These are phyloP conservation scores for Mallotus repandus DNA, from an alignment of 441 rosid genomes.

Conservation along the genomic window DNA sequence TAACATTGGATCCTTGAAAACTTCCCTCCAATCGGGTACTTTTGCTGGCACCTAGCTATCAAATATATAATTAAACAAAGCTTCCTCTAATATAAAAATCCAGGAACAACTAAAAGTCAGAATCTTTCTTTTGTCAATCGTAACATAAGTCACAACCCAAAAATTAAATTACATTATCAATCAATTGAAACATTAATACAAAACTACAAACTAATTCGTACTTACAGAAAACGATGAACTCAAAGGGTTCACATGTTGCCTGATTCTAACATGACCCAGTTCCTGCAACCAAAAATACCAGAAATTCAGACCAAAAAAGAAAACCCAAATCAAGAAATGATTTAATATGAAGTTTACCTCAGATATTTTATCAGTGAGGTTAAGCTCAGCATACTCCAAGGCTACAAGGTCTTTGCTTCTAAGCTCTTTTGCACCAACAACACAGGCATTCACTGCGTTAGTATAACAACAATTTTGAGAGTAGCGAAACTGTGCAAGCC, in stretches of 20 bases:
- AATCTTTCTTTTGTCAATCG: not conserved
- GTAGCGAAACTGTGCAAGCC: conserved; percentile 1
- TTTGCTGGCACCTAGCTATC: conserved; percentile 53
- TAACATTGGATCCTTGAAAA: conserved; percentile 68
- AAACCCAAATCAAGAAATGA: not conserved
- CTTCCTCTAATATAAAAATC: not conserved
- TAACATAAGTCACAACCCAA: not conserved
- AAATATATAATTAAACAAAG: conserved; percentile 12
- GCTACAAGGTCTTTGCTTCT: conserved; percentile 66
- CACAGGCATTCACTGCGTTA: conserved; percentile 9
- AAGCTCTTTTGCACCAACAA: conserved; percentile 29
- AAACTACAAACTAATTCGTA: not conserved
- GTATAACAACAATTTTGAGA: conserved; percentile 2
- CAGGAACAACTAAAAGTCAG: not conserved
- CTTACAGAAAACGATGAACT: conserved; percentile 76
- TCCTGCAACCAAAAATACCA: conserved; percentile 42
- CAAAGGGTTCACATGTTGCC: conserved; percentile 96
- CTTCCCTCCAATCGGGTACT: conserved; percentile 71
- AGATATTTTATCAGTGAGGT: conserved; percentile 52
- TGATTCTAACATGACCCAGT: conserved; percentile 67
- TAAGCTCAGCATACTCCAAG: conserved; percentile 77
- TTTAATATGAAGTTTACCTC: conserved; percentile 36
- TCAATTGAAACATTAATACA: not conserved
- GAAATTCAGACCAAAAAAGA: not conserved
- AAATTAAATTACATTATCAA: not conserved